Evolutionary conservation across 1,284 basidiomycete genomes (phyloP).

Genomic region (Leccinum angustisporum): DNA sequence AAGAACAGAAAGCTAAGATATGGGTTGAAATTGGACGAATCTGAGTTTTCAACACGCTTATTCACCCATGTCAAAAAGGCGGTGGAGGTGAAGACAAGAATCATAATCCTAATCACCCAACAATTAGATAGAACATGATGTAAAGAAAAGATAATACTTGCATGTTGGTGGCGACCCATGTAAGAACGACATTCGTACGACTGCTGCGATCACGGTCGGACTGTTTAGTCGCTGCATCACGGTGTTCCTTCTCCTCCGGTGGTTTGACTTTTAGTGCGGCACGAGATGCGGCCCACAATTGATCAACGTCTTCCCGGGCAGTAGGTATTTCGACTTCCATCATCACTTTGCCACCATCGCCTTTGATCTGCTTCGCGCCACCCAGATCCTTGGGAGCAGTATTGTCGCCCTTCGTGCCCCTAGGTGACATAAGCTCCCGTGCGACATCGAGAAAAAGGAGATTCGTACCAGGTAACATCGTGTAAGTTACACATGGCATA

Average conservation of each 20-base stretch:
- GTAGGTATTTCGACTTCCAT: conserved; percentile 85
- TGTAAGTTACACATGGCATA: conserved; percentile 90
- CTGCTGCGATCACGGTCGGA: conserved; percentile 84
- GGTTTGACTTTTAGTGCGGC: conserved; percentile 64
- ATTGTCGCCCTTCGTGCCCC: conserved; percentile 92
- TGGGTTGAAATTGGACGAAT: conserved; percentile 72
- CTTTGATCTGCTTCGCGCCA: conserved; percentile 83
- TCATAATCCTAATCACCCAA: conserved; percentile 55
- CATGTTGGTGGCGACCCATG: conserved; percentile 88
- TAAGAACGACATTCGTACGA: conserved; percentile 80
- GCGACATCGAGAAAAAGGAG: background rate
- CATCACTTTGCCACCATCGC: conserved; percentile 79
- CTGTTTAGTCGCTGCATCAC: conserved; percentile 86
- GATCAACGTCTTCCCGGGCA: conserved; percentile 81
- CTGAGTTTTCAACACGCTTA: conserved; percentile 46
- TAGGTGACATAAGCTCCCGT: conserved; percentile 19
- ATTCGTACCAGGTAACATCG: conserved; percentile 75
- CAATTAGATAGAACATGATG: conserved; percentile 8
- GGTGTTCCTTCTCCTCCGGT: conserved; percentile 73
- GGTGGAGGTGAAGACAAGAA: conserved; percentile 78
- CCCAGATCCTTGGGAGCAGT: conserved; percentile 84
- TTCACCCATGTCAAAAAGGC: conserved; percentile 69
- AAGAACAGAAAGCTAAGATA: conserved; percentile 84
- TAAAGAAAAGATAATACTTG: conserved; percentile 33
- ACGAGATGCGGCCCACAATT: conserved; percentile 76